Percentiles rank a stretch among this genome's conserved stretches.
phyloP scores from a whole-genome alignment of 192 early-diverging fungal genomes.

The Pilaira anomala region DNA sequence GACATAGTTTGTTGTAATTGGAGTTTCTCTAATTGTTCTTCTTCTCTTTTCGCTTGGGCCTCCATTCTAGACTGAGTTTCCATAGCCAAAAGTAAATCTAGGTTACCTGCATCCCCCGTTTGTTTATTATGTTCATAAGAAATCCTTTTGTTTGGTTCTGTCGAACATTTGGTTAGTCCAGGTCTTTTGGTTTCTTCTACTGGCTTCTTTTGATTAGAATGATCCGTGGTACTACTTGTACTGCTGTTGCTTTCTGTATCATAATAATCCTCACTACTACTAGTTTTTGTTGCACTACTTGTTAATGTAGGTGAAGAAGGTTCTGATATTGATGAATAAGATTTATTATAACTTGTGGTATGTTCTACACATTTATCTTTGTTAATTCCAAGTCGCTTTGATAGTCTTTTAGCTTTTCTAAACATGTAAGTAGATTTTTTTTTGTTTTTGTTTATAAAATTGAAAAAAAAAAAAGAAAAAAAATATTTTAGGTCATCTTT shows the following conservation, averaged over 20 bases:
- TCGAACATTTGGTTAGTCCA: not conserved
- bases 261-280: not conserved
- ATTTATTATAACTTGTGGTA: not conserved
- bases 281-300: too few species aligned
- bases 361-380: not conserved
- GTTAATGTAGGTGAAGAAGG: not conserved
- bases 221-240: not conserved
- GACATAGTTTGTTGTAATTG: conserved; percentile 24
- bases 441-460: not conserved
- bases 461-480: not conserved
- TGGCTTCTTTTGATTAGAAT: not conserved
- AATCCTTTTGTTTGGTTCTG: not conserved
- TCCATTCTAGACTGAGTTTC: conserved; percentile 28
- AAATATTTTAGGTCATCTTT: not conserved
- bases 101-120: conserved; percentile 16
- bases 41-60: conserved; percentile 20
- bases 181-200: too few species aligned
- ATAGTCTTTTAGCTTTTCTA: conserved; percentile 6
- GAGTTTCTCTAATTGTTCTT: conserved; percentile 16
- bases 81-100: conserved; percentile 25
- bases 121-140: conserved; percentile 3
- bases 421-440: not conserved
- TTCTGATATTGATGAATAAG: not conserved
- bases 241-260: not conserved
- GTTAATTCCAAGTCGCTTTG: conserved; percentile 3